Conservation (phyloP, 495 filamentous ascomycete species). For the Neurospora intermedia region DNA sequence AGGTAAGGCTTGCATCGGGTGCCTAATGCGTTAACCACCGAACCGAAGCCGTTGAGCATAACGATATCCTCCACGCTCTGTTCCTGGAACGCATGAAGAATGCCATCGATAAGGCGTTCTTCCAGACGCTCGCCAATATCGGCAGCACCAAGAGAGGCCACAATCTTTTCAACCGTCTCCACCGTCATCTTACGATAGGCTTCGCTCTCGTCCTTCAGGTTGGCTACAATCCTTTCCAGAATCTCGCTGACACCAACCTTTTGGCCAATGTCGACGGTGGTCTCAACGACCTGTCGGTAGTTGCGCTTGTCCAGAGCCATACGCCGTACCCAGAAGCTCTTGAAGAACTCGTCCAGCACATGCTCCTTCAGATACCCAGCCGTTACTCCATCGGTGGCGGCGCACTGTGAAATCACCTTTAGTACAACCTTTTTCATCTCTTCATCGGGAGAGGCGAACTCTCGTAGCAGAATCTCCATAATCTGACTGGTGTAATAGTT, state of each 20-base stretch:
- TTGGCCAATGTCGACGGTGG: constrained; percentile 92
- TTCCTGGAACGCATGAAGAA: constrained; percentile 96
- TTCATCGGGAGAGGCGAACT: constrained; percentile 93
- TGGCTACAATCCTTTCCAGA: constrained; percentile 81
- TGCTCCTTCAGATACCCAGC: constrained; percentile 89
- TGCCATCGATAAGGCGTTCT: constrained; percentile 87
- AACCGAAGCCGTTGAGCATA: constrained; percentile 97
- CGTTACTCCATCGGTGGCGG: constrained; percentile 88
- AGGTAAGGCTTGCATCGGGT: constrained; percentile 93
- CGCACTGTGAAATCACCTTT: constrained; percentile 96
- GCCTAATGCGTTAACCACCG: constrained; percentile 90
- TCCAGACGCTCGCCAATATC: constrained; percentile 90
- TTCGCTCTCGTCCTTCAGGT: constrained; percentile 96
- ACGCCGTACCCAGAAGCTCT: constrained; percentile 94
- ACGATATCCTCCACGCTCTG: constrained; percentile 94
- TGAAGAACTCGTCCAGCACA: constrained; percentile 93
- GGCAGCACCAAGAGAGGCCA: constrained; percentile 83
- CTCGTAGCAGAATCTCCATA: constrained; percentile 94
- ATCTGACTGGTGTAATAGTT: constrained; percentile 99
- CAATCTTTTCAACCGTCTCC: constrained; percentile 92
- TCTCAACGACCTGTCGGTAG: constrained; percentile 95
- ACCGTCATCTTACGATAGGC: constrained; percentile 99
- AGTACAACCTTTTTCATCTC: constrained; percentile 99
- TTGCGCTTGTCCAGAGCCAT: constrained; percentile 97
- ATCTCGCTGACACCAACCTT: constrained; percentile 96